These are phyloP conservation scores for Penicillium sp. DNA, from an alignment of 2,329 filamentous ascomycete genomes.

Conservation along the genomic window DNA sequence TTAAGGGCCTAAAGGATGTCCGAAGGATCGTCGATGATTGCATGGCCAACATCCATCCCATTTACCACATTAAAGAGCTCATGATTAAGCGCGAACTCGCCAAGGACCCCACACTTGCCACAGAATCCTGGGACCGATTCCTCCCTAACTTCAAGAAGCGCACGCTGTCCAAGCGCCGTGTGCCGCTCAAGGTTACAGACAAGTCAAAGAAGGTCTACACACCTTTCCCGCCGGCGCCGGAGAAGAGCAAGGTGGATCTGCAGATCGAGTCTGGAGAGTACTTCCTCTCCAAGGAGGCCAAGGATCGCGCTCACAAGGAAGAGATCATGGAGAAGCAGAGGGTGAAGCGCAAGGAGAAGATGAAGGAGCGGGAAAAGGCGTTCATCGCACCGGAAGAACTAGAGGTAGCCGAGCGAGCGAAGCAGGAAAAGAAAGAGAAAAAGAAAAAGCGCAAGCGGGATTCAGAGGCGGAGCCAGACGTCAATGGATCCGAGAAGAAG, in stretches of 20 bases:
- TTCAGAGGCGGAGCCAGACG: slow-evolving; percentile 39
- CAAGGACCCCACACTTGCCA: slow-evolving; percentile 83
- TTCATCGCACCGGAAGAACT: slow-evolving; percentile 86
- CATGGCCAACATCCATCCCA: slow-evolving; percentile 91
- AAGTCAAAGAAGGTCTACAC: slow-evolving; percentile 95
- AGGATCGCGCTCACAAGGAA: slow-evolving; percentile 80
- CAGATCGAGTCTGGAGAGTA: slow-evolving; percentile 99
- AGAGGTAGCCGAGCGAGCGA: slow-evolving; percentile 56
- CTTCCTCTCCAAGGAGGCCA: slow-evolving; percentile 90
- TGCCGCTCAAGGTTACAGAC: slow-evolving; percentile 85
- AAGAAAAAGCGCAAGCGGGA: slow-evolving; percentile 50
- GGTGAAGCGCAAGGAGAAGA: slow-evolving; percentile 85
- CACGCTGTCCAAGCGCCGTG: slow-evolving; percentile 80
- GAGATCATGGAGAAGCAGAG: slow-evolving; percentile 83
- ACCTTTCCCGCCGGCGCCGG: slow-evolving; percentile 92
- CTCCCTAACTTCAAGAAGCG: slow-evolving; percentile 97
- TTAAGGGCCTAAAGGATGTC: slow-evolving; percentile 91
- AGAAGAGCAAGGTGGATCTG: slow-evolving; percentile 98
- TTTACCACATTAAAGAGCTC: slow-evolving; percentile 92
- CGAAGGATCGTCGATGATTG: slow-evolving; percentile 89
- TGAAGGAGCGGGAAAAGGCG: slow-evolving; percentile 80
- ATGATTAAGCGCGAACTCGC: slow-evolving; percentile 94
- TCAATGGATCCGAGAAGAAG: slow-evolving; percentile 55
- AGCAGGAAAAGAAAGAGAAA: slow-evolving; percentile 51
- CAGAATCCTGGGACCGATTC: slow-evolving; percentile 95